Evolutionary conservation across 257 asterid species (phyloP).

Genomic region (Solanum appendiculatum): DNA sequence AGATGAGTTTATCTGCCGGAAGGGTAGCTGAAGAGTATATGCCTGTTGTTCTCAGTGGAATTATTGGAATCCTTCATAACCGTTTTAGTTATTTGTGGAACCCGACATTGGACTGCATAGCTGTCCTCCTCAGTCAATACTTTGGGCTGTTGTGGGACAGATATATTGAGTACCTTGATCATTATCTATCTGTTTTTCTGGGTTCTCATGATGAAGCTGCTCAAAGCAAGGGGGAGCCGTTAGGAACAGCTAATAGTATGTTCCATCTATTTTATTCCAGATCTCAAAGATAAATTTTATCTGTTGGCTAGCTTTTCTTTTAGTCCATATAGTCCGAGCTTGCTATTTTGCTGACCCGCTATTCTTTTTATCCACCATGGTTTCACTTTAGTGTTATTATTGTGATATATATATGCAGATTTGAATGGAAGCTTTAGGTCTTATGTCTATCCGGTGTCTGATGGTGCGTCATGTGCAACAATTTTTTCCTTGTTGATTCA

Average conservation of each 20-base stretch:
- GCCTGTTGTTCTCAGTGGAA: conserved; percentile 51
- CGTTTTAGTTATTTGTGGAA: conserved; percentile 58
- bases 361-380: background rate
- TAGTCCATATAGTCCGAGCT: background rate
- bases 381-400: background rate
- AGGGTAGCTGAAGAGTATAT: conserved; percentile 51
- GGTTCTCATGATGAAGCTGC: conserved; percentile 28
- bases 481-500: conserved; percentile 60
- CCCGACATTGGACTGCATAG: conserved; percentile 74
- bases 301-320: background rate
- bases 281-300: background rate
- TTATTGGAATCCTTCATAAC: conserved; percentile 70
- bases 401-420: conserved; percentile 34
- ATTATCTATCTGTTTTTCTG: conserved; percentile 43
- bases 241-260: conserved; percentile 41
- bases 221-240: conserved; percentile 13
- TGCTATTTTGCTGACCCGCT: background rate
- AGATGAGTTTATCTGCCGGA: conserved; percentile 44
- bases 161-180: conserved; percentile 49
- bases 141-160: conserved; percentile 49
- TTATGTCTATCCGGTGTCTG: conserved; percentile 28
- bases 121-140: conserved; percentile 46
- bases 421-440: conserved; percentile 50
- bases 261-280: background rate
- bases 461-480: conserved; percentile 39